phyloP scores from a whole-genome alignment of 768 basidiomycete genomes.

The Tulasnella sp. region DNA sequence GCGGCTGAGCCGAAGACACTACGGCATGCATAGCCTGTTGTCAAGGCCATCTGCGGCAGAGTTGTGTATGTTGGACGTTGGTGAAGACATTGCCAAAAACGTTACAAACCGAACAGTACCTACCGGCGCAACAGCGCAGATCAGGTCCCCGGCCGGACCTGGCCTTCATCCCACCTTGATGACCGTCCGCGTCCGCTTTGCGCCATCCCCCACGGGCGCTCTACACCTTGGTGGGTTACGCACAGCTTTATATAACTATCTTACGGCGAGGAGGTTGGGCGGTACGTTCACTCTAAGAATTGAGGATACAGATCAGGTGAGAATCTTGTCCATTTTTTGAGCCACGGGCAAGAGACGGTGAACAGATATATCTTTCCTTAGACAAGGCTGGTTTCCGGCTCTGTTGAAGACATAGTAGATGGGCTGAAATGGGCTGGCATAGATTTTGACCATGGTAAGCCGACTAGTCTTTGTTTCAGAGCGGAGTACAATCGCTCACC shows the following conservation, averaged over 20 bases:
- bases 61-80: no score
- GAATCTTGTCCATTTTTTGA: constrained; percentile 21
- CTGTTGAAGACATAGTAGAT: constrained; percentile 66
- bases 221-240: constrained; percentile 90
- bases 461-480: not conserved
- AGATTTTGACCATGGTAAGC: constrained; percentile 78
- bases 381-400: constrained; percentile 71
- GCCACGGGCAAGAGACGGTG: not conserved
- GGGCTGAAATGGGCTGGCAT: constrained; percentile 86
- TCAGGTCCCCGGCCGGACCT: no score
- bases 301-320: constrained; percentile 89
- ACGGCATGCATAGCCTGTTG: no score
- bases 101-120: no score
- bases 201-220: constrained; percentile 91
- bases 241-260: constrained; percentile 86
- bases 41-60: no score
- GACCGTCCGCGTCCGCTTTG: constrained; percentile 54
- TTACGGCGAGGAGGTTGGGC: constrained; percentile 66
- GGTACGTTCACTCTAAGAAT: constrained; percentile 89
- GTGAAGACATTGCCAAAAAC: no score
- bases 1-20: no score
- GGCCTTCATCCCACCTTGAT: no score
- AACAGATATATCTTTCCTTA: constrained; percentile 26
- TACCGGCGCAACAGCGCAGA: no score
- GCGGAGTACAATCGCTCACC: not conserved